Evolutionary conservation across 129 eudicot species (phyloP).

Genomic region (Centaurea solstitialis): DNA sequence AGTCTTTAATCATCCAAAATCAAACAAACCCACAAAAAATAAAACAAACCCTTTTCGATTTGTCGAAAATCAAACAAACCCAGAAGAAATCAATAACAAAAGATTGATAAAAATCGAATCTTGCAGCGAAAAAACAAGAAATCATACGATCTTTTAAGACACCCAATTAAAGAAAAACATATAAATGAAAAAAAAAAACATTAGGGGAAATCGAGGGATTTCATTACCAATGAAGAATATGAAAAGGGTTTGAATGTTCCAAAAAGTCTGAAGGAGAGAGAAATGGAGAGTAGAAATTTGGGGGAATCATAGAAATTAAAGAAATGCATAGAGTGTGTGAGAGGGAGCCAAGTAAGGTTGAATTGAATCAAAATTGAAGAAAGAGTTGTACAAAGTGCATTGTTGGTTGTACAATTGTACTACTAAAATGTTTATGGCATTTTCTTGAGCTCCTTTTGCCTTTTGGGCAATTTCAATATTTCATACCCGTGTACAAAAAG

Average conservation of each 20-base stretch:
- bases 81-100: background rate
- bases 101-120: conserved; percentile 12
- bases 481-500: conserved; percentile 11
- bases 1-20: background rate
- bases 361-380: background rate
- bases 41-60: background rate
- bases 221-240: conserved; percentile 24
- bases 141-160: conserved; percentile 11
- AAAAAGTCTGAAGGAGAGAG: conserved; percentile 21
- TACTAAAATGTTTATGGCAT: background rate
- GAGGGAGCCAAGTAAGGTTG: conserved; percentile 45
- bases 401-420: conserved; percentile 15
- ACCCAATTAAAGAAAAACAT: background rate
- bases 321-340: conserved; percentile 18
- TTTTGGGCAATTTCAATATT: conserved; percentile 17
- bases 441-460: conserved; percentile 20
- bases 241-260: conserved; percentile 28
- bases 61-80: conserved; percentile 12
- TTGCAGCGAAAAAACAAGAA: conserved; percentile 17
- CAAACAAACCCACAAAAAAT: too few species aligned
- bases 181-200: background rate
- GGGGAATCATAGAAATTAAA: conserved; percentile 11
- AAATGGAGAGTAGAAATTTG: conserved; percentile 20
- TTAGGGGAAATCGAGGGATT: background rate
- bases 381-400: conserved; percentile 20